A percentile compares a stretch with the other conserved stretches of the same genome.
Evolutionary conservation across 2,329 filamentous ascomycete species (phyloP).

Genomic region (Penicillium psychrosexuale): DNA sequence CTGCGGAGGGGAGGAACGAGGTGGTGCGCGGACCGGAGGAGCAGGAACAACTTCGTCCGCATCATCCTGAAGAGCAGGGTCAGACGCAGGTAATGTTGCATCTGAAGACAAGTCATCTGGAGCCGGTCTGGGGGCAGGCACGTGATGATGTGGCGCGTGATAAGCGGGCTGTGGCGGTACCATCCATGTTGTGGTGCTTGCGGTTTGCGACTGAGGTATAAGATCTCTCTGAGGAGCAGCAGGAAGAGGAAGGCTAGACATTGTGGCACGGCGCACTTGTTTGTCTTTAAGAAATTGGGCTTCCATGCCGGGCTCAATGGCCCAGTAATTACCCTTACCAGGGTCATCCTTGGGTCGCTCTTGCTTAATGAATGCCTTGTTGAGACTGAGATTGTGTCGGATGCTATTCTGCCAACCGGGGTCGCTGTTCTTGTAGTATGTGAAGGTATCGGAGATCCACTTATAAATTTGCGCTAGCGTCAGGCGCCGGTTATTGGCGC

Average conservation of each 20-base stretch:
- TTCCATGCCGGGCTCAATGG: conserved; percentile 86
- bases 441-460: conserved; percentile 95
- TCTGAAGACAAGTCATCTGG: conserved; percentile 66
- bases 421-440: conserved; percentile 79
- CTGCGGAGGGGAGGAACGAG: conserved; percentile 50
- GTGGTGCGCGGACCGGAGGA: conserved; percentile 23
- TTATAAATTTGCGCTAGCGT: conserved; percentile 97
- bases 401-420: conserved; percentile 99
- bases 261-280: conserved; percentile 49
- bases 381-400: conserved; percentile 92
- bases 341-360: conserved; percentile 95
- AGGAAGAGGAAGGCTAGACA: conserved; percentile 45
- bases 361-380: conserved; percentile 95
- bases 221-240: conserved; percentile 31
- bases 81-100: conserved; percentile 71
- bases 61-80: conserved; percentile 58
- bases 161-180: conserved; percentile 30
- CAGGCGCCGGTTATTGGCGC: conserved; percentile 75
- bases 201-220: conserved; percentile 28
- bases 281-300: conserved; percentile 87
- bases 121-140: conserved; percentile 22
- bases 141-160: conserved; percentile 16
- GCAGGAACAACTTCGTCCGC: conserved; percentile 44
- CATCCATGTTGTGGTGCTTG: conserved; percentile 35
- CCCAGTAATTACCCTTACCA: conserved; percentile 97